Evolutionary conservation across 2,329 filamentous ascomycete genomes (phyloP).

Genomic region (Fusarium chlamydosporum): DNA sequence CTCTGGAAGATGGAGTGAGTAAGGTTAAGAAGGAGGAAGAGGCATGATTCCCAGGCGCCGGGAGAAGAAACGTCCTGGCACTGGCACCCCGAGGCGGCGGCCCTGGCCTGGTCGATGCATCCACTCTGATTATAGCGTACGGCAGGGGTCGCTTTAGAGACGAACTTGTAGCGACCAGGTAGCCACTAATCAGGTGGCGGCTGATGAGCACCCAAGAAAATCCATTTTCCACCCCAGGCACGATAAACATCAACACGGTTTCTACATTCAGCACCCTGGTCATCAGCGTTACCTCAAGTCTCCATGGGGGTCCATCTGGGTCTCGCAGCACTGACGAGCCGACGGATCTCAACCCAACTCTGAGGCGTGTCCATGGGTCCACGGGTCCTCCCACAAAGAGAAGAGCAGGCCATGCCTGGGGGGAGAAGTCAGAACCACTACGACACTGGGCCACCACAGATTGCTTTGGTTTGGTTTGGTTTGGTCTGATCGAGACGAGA

Average conservation of each 20-base stretch:
- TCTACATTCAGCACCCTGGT: constrained; percentile 54
- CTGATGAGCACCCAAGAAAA: constrained; percentile 16
- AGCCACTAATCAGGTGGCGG: constrained; percentile 42
- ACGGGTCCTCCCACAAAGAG: constrained; percentile 50
- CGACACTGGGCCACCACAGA: constrained; percentile 37
- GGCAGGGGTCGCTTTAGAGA: constrained; percentile 54
- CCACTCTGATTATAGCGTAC: constrained; percentile 54
- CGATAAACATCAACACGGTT: constrained; percentile 50
- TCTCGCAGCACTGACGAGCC: constrained; percentile 58
- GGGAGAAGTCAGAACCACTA: constrained; percentile 27
- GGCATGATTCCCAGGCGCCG: constrained; percentile 55
- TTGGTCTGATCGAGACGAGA: constrained; percentile 12
- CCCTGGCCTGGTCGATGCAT: constrained; percentile 55
- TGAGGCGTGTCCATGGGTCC: constrained; percentile 53
- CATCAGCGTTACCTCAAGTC: constrained; percentile 54
- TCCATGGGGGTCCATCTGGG: constrained; percentile 57
- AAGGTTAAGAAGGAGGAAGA: constrained; percentile 55
- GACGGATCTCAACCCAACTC: constrained; percentile 58
- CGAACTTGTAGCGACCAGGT: constrained; percentile 47
- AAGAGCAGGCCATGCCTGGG: constrained; percentile 41
- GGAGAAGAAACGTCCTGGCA: constrained; percentile 59
- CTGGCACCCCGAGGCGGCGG: constrained; percentile 57
- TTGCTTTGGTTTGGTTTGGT: constrained; percentile 16
- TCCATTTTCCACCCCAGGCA: constrained; percentile 2
- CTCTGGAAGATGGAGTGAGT: constrained; percentile 52